Conservation (phyloP, 31 red algal genomes). For the Asparagopsis taxiformis region DNA sequence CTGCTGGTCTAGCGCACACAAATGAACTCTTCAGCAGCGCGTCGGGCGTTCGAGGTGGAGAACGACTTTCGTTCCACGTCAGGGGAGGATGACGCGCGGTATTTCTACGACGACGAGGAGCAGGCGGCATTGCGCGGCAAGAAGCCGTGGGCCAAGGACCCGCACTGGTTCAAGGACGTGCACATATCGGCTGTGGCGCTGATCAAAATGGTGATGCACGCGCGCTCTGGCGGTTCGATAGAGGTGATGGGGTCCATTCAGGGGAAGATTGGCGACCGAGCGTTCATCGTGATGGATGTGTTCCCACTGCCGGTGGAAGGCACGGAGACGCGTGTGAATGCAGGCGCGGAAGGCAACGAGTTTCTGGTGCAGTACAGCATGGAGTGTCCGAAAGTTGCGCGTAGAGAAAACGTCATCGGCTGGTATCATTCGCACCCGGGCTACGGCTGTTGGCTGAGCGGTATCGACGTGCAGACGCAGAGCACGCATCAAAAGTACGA, state of each 20-base stretch:
- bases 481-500: slow-evolving; percentile 62
- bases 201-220: slow-evolving; percentile 94
- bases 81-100: slow-evolving; percentile 54
- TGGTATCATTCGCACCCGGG: slow-evolving; percentile 99
- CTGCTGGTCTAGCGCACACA: too few relatives aligned
- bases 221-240: slow-evolving; percentile 65
- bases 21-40: slow-evolving; percentile 50
- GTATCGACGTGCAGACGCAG: slow-evolving; percentile 90
- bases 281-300: slow-evolving; percentile 79
- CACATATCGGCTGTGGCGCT: slow-evolving; percentile 88
- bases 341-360: slow-evolving; percentile 68
- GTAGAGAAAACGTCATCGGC: slow-evolving; percentile 78
- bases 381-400: slow-evolving; percentile 62
- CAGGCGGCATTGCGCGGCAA: slow-evolving; percentile 54
- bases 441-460: slow-evolving; percentile 96
- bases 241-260: slow-evolving; percentile 93
- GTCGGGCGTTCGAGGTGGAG: slow-evolving; percentile 60
- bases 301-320: slow-evolving; percentile 92
- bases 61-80: slow-evolving; percentile 40
- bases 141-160: slow-evolving; percentile 84
- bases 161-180: slow-evolving; percentile 82
- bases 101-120: slow-evolving; percentile 78
- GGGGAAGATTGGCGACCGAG: slow-evolving; percentile 65
- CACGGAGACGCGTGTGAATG: slow-evolving; percentile 90
- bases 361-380: slow-evolving; percentile 80